phyloP scores from a whole-genome alignment of 2,329 filamentous ascomycete species.

The Neoscytalidium dimidiatum region DNA sequence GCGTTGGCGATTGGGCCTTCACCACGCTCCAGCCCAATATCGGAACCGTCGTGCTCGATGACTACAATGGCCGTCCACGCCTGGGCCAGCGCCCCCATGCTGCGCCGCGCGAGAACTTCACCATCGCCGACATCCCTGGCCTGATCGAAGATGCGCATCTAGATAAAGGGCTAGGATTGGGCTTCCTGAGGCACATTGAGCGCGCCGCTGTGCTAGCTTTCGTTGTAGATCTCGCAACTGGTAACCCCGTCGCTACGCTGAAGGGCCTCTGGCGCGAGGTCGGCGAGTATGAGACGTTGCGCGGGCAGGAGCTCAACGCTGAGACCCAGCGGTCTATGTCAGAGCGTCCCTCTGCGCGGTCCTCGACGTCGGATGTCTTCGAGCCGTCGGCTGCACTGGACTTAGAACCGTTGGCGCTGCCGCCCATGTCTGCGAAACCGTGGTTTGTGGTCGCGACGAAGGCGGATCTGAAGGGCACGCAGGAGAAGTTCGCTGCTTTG shows the following conservation, averaged over 20 bases:
- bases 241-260: conserved; percentile 76
- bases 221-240: conserved; percentile 80
- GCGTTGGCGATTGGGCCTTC: conserved; percentile 94
- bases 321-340: conserved; percentile 63
- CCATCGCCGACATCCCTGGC: conserved; percentile 93
- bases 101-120: conserved; percentile 73
- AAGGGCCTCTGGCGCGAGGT: conserved; percentile 89
- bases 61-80: conserved; percentile 73
- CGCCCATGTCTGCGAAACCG: conserved; percentile 88
- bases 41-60: conserved; percentile 90
- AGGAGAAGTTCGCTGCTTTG: conserved; percentile 72
- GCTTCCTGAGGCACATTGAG: conserved; percentile 92
- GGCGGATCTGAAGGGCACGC: conserved; percentile 77
- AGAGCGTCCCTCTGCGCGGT: background rate
- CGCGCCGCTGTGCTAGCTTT: conserved; percentile 91
- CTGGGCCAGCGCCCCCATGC: conserved; percentile 49
- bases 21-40: conserved; percentile 95
- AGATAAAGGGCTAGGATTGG: conserved; percentile 86
- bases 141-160: conserved; percentile 90
- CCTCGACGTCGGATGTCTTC: conserved; percentile 17
- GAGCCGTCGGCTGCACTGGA: conserved; percentile 24
- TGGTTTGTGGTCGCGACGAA: conserved; percentile 98
- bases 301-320: conserved; percentile 69
- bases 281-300: conserved; percentile 79
- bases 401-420: conserved; percentile 46